Percentiles rank a stretch among this genome's conserved stretches.
These are phyloP conservation scores for Xylariaceae sp. DNA, from an alignment of 2,329 filamentous ascomycete species.

Conservation along the genomic window DNA sequence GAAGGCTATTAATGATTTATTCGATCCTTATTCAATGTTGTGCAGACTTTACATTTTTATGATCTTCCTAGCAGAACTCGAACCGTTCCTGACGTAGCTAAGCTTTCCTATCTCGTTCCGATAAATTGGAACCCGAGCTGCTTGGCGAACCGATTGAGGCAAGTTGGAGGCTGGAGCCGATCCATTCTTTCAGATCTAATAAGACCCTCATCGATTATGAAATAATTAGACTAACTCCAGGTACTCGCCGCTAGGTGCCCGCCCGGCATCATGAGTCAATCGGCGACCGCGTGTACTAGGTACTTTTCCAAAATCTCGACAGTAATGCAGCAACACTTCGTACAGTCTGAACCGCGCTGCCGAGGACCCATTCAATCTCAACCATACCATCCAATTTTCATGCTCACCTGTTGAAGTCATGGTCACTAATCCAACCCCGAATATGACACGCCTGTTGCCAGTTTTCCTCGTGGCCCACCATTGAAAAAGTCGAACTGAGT, in stretches of 20 bases:
- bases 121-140: slow-evolving; percentile 18
- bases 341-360: not conserved
- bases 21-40: too few species aligned
- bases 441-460: too few species aligned
- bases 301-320: not conserved
- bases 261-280: slow-evolving; percentile 21
- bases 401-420: too few species aligned
- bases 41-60: too few species aligned
- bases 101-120: slow-evolving; percentile 21
- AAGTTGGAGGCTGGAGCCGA: slow-evolving; percentile 7
- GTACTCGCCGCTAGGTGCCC: slow-evolving; percentile 10
- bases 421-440: too few species aligned
- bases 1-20: too few species aligned
- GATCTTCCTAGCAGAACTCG: too few species aligned
- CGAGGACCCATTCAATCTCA: too few species aligned
- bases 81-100: slow-evolving; percentile 14
- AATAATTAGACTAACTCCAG: slow-evolving; percentile 8
- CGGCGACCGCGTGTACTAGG: slow-evolving; percentile 10
- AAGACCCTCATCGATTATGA: slow-evolving; percentile 7
- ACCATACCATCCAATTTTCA: too few species aligned
- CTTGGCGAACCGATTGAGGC: slow-evolving; percentile 19
- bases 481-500: slow-evolving; percentile 1
- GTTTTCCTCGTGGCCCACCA: slow-evolving; percentile 7
- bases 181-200: too few species aligned
- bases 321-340: not conserved